Base-by-base conservation (phyloP, 2,329 filamentous ascomycete species). In the Neofusicoccum laricinum region DNA sequence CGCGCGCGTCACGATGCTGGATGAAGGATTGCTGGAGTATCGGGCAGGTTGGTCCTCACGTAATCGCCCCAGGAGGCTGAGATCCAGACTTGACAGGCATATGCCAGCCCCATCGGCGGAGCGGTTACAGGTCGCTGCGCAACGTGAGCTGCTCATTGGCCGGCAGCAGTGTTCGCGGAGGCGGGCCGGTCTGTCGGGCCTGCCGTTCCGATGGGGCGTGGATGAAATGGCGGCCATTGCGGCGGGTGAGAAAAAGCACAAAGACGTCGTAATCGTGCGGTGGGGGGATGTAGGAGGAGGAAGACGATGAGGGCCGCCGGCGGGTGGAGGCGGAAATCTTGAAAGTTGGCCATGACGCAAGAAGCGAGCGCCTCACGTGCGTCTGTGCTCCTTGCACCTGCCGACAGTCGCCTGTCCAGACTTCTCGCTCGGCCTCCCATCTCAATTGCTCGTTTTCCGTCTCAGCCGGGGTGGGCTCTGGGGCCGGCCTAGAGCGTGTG, bases 311-410 rank as follows among this genome's bases (percentile, higher is more conserved):
- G 41, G 19, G 55, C 55, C 15, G 21, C 41, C 17, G 41, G n/a
- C 21, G 41, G 15, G 55, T 36, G 15, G 55, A 59, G 55, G 14
- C 55, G 41, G 41, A n/a, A 59, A 59, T 59, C 55, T 59, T 59
- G 55, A 19, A 46, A 59, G n/a, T 15, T 48, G 55, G 25, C 53
- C 40, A 59, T 59, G 55, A 59, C 55, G 55, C 55, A 59, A 15
- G 11, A 14, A 15, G 43, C 25, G 25, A 30, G 25, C 25, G 25
- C 25, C 25, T 30, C 55, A 59, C 41, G 55, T 59, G 55, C 12
- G 53, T 7, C 55, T 45, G 40, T 46, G 41, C 30, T 3, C 32
- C 53, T 10, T 2, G n/a, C 41, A 43, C n/a, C 41, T 43, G n/a
- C 25, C 25, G 7, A 6, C 25, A 5, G 25, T 4, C 25, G 25